A percentile compares a stretch with the other conserved stretches of the same genome.
phyloP scores from a whole-genome alignment of 805 yeast genomes.

The Komagataella phaffii region DNA sequence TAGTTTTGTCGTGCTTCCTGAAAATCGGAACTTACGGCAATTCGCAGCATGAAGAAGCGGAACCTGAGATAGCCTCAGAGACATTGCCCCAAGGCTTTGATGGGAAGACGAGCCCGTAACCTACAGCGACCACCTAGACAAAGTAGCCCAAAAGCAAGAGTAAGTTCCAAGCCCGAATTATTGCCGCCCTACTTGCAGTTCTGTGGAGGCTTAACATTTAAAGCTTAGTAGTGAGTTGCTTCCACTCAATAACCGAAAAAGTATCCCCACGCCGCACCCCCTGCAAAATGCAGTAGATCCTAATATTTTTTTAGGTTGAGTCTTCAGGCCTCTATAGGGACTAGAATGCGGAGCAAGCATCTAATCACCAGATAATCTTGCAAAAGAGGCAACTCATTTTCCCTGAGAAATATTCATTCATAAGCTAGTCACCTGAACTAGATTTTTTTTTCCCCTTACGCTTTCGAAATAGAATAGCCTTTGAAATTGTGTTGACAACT shows the following conservation, averaged over 20 bases:
- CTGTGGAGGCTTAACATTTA: not conserved
- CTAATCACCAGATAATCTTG: not conserved
- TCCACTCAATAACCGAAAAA: not conserved
- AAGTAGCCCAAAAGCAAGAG: not conserved
- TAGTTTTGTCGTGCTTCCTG: conserved; percentile 14
- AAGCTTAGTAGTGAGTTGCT: not conserved
- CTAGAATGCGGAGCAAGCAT: not conserved
- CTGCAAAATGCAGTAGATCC: not conserved
- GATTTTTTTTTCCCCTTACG: not conserved
- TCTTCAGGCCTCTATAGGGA: not conserved
- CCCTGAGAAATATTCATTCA: not conserved
- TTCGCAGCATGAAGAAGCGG: not conserved
- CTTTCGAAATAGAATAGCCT: not conserved
- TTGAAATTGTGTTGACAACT: not conserved
- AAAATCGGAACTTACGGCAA: conserved; percentile 16
- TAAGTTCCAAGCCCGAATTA: not conserved
- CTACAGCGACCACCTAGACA: not conserved
- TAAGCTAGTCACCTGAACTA: not conserved
- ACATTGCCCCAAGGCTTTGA: not conserved
- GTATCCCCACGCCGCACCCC: not conserved
- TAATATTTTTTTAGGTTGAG: not conserved
- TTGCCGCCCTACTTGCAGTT: not conserved
- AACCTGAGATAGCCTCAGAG: not conserved
- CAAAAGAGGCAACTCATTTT: not conserved
- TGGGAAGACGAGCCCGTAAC: not conserved